A percentile compares a stretch with the other conserved stretches of the same genome.
phyloP scores from a whole-genome alignment of 2,329 filamentous ascomycete species.

The Didymella arachidicola region DNA sequence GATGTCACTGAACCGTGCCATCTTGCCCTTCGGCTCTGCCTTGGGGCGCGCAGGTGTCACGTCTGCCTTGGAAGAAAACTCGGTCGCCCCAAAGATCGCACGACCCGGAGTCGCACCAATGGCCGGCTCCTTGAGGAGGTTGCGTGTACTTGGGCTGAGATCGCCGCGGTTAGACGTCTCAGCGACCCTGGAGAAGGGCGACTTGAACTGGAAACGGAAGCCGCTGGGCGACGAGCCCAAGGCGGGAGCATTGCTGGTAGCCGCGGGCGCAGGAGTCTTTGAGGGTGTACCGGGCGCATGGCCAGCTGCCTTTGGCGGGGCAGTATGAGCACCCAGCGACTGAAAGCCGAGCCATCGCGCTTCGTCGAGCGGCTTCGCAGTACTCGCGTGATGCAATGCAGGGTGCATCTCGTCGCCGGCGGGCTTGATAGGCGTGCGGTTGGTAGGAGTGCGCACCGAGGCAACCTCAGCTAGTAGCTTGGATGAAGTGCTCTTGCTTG shows the following conservation, averaged over 20 bases:
- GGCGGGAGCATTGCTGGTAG: slow-evolving; percentile 25
- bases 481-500: slow-evolving; percentile 47
- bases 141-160: slow-evolving; percentile 65
- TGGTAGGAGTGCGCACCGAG: slow-evolving; percentile 61
- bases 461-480: slow-evolving; percentile 30
- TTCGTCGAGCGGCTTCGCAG: slow-evolving; percentile 78
- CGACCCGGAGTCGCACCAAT: slow-evolving; percentile 60
- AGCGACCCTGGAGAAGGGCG: slow-evolving; percentile 64
- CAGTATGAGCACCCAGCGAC: slow-evolving; percentile 65
- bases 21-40: slow-evolving; percentile 79
- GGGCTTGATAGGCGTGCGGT: slow-evolving; percentile 72
- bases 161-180: slow-evolving; percentile 72
- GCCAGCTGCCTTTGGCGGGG: slow-evolving; percentile 55
- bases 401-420: slow-evolving; percentile 89
- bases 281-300: slow-evolving; percentile 69
- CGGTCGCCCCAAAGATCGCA: slow-evolving; percentile 43
- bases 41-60: slow-evolving; percentile 69
- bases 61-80: slow-evolving; percentile 51
- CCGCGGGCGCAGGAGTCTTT: slow-evolving; percentile 54
- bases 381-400: slow-evolving; percentile 77
- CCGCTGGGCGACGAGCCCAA: slow-evolving; percentile 59
- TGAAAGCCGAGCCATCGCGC: slow-evolving; percentile 83
- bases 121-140: slow-evolving; percentile 71
- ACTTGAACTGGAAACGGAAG: slow-evolving; percentile 71
- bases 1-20: slow-evolving; percentile 79